Evolutionary conservation across 495 filamentous ascomycete species (phyloP).

Genomic region (Penicillium chermesinum): DNA sequence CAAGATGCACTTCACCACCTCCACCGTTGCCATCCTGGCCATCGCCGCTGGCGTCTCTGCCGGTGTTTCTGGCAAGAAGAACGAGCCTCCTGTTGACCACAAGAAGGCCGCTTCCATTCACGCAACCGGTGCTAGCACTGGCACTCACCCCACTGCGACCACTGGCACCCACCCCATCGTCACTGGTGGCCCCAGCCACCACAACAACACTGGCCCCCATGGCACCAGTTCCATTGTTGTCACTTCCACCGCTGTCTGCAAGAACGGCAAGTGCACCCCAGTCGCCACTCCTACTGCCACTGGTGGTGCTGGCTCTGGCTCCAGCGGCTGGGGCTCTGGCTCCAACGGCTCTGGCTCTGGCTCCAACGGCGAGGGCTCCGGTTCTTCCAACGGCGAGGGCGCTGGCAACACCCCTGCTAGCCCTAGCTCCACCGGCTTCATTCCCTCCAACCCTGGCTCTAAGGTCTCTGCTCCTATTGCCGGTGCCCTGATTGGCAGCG

Average conservation of each 20-base stretch:
- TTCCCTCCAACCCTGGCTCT: constrained; percentile 26
- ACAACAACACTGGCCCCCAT: constrained; percentile 4
- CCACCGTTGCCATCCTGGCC: constrained; percentile 20
- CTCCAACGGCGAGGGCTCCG: not conserved
- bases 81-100: constrained; percentile 15
- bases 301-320: constrained; percentile 5
- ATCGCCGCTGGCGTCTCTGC: constrained; percentile 25
- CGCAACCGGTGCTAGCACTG: constrained; percentile 11
- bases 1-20: constrained; percentile 25
- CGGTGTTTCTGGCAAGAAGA: constrained; percentile 4
- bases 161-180: constrained; percentile 15
- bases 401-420: constrained; percentile 14
- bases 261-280: not conserved
- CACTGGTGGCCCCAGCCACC: constrained; percentile 3
- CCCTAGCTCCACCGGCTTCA: constrained; percentile 22
- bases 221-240: constrained; percentile 1
- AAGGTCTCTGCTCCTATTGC: constrained; percentile 26
- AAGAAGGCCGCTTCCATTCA: constrained; percentile 1
- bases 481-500: constrained; percentile 25
- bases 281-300: constrained; percentile 2
- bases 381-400: constrained; percentile 7
- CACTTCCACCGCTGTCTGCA: constrained; percentile 3
- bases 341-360: constrained; percentile 5
- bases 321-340: constrained; percentile 8
- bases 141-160: constrained; percentile 2